phyloP scores from a whole-genome alignment of 2,329 filamentous ascomycete species.

The Epichloe gansuensis region DNA sequence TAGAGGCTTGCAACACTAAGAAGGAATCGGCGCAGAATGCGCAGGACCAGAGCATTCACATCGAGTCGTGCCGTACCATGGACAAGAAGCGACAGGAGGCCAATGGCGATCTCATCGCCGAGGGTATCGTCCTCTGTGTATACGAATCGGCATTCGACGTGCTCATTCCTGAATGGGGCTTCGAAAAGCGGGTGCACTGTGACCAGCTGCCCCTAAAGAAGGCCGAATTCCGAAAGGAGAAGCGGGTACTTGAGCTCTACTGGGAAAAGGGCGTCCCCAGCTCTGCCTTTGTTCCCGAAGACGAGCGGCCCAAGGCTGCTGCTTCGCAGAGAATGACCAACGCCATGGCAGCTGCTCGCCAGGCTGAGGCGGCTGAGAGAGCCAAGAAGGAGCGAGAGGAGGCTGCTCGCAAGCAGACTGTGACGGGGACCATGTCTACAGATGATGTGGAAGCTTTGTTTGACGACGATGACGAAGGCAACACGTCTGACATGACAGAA shows the following conservation, averaged over 20 bases:
- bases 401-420: conserved; percentile 81
- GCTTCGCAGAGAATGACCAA: conserved; percentile 62
- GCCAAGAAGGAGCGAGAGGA: conserved; percentile 81
- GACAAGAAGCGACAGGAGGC: conserved; percentile 78
- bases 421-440: conserved; percentile 86
- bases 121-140: conserved; percentile 91
- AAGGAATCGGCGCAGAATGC: conserved; percentile 96
- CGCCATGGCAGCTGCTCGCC: conserved; percentile 62
- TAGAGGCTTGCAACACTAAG: conserved; percentile 95
- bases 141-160: conserved; percentile 99
- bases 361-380: conserved; percentile 72
- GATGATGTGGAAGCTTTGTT: conserved; percentile 94
- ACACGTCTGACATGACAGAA: conserved; percentile 78
- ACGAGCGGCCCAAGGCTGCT: conserved; percentile 81
- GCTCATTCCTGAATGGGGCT: conserved; percentile 93
- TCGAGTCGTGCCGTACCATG: conserved; percentile 93
- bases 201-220: conserved; percentile 97
- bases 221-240: conserved; percentile 97
- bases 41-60: conserved; percentile 97
- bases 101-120: conserved; percentile 84
- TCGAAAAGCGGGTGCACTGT: conserved; percentile 98
- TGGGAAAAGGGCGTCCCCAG: conserved; percentile 99
- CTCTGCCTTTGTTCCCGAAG: conserved; percentile 89
- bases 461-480: conserved; percentile 84
- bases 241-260: conserved; percentile 87